phyloP scores from a whole-genome alignment of 2,329 filamentous ascomycete genomes.

The Rutstroemia sydowiana region DNA sequence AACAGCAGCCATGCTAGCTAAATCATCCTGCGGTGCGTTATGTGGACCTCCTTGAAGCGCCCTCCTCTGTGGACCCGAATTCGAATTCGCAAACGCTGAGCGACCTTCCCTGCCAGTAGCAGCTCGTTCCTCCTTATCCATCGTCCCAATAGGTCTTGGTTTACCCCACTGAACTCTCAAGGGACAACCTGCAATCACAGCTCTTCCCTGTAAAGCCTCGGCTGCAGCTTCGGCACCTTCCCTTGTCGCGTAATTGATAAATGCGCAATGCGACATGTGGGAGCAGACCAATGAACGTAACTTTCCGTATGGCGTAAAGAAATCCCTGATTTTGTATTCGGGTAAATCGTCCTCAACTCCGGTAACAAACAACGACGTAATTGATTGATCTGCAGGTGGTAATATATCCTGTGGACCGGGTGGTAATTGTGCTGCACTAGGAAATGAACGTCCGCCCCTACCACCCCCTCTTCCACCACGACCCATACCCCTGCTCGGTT shows the following conservation, averaged over 20 bases:
- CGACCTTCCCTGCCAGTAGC: conserved; percentile 75
- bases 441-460: conserved; percentile 49
- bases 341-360: conserved; percentile 94
- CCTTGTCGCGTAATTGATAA: conserved; percentile 86
- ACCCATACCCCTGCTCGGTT: conserved; percentile 33
- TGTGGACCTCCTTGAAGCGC: conserved; percentile 24
- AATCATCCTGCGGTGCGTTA: conserved; percentile 20
- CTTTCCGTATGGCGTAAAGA: conserved; percentile 83
- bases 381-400: conserved; percentile 74
- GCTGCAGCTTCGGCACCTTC: conserved; percentile 82
- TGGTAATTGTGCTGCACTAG: conserved; percentile 64
- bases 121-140: conserved; percentile 79
- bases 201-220: conserved; percentile 75
- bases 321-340: conserved; percentile 82
- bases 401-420: conserved; percentile 78
- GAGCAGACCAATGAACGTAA: conserved; percentile 91
- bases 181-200: conserved; percentile 85
- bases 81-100: conserved; percentile 44
- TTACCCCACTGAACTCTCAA: conserved; percentile 86
- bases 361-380: conserved; percentile 90
- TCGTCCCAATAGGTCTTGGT: conserved; percentile 82
- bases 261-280: conserved; percentile 94
- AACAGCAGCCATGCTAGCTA: conserved; percentile 38
- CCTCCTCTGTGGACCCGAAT: conserved; percentile 23
- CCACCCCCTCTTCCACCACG: conserved; percentile 35